Evolutionary conservation across 768 basidiomycete species (phyloP), one percentile per base, ranked within the genome.

Genomic region (Suillus cothurnatus): DNA sequence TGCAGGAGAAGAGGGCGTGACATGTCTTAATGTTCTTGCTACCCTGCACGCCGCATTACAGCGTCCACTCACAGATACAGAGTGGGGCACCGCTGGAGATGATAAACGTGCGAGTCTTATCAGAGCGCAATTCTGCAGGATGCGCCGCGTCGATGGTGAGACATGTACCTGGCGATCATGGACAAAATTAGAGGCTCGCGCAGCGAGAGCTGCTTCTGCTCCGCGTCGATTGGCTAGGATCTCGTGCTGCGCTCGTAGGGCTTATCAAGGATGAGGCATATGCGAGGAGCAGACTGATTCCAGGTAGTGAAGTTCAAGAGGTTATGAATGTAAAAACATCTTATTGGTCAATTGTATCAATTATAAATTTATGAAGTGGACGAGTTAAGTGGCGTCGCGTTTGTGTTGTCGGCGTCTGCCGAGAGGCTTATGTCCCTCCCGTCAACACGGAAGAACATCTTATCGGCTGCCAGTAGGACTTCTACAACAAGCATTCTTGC

Each of bases 181-280:
- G 8, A 17, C 3, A 3, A 14, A 11, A 53, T 8, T 3, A n/a
- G 9, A 31, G 28, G 28, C 17, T 12, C 19, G 11, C 12, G 38
- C 39, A 17, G 14, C 19, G 34, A 26, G 28, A 36, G 5, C 4
- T 6, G 19, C 12, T 26, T 1, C 26, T 65, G 19, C 64, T 65
- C 31, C 64, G 61, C 17, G 56, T 66, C 3, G 65, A 66, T 23
- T 66, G 65, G 65, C 62, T 64, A 15, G 65, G 65, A 6, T 57
- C 56, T 28, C 31, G 55, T 41, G 43, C 55, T 26, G 31, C 56
- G 0, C 64, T 66, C 17, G 45, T 31, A 9, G 65, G 65, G 14
- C 63, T 66, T 36, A 31, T 56, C 4, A 56, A 63, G 28, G 65
- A 66, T n/a, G 55, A 64, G 5, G 47, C 14, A 19, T 66, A 64